Evolutionary conservation across 2,329 filamentous ascomycete species (phyloP), one percentile per base, ranked within the genome.

Genomic region (Pseudocercospora ulei): DNA sequence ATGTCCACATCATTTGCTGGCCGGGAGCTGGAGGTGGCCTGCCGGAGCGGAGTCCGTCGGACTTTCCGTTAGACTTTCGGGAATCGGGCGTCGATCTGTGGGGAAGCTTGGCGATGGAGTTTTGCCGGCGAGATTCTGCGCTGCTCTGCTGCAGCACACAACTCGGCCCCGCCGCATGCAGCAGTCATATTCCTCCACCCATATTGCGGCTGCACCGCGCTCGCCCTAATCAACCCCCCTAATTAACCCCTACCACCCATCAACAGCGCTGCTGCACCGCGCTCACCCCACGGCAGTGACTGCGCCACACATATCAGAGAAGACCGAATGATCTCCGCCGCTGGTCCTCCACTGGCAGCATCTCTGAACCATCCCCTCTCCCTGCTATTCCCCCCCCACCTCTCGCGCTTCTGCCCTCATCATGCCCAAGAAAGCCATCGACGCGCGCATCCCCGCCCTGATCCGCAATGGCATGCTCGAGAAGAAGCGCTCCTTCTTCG

Each of bases 401-500:
- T 2, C 12, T 7, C 12, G 17, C 7, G 17, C 12, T 2, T 24
- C 26, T 20, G 18, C n/a, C n/a, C n/a, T 38, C 43, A 54, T 38
- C 35, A 76, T 76, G 75, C 67, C 71, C 59, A 74, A 75, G 59
- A 78, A 78, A 59, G 63, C 62, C 23, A 63, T 66, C 59, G 86
- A 94, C 65, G 82, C 82, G 66, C 82, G 86, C 63, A 93, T 95
- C 56, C 82, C 81, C 44, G 80, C 86, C 62, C 77, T 95, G 54
- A 88, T 95, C 58, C 77, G 80, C 61, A 95, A 94, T 81, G 82
- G 82, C 50, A 71, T 87, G 46, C 84, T 83, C 63, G 86, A 95
- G 63, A 95, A 94, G 75, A 96, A 96, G 69, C 77, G 90, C 63
- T 93, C 83, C 67, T 95, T 98, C 70, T 92, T 98, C 64, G 84